phyloP scores from a whole-genome alignment of 2,329 filamentous ascomycete genomes.

The Plenodomus tracheiphilus region DNA sequence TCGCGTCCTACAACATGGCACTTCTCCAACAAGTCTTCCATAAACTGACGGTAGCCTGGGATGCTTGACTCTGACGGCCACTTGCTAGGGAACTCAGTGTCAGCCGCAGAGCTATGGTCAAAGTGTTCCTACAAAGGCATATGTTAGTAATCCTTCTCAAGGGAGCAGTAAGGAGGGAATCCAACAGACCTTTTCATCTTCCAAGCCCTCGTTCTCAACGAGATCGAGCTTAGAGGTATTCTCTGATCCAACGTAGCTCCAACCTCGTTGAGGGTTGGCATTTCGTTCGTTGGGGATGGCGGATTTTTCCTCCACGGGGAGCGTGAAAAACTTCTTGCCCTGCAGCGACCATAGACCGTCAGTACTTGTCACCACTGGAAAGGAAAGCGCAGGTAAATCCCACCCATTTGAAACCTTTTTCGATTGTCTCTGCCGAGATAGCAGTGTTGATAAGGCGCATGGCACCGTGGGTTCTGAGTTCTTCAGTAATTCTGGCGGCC shows the following conservation, averaged over 20 bases:
- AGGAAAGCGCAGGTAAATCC: no score
- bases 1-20: constrained; percentile 6
- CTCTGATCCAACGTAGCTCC: constrained; percentile 7
- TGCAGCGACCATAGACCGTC: no score
- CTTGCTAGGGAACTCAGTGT: constrained; percentile 3
- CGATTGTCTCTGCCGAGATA: no score
- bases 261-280: constrained; percentile 15
- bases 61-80: constrained; percentile 4
- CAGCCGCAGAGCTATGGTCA: background rate
- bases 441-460: no score
- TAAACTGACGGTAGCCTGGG: constrained; percentile 14
- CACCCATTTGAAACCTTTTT: no score
- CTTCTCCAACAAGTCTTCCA: constrained; percentile 14
- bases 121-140: constrained; percentile 8
- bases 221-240: constrained; percentile 5
- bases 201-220: constrained; percentile 1
- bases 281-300: constrained; percentile 5
- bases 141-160: no score
- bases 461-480: no score
- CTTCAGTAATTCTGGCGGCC: no score
- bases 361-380: no score
- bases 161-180: background rate
- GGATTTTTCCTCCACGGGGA: constrained; percentile 5
- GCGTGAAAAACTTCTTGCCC: constrained; percentile 12
- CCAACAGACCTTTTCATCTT: constrained; percentile 7